Percentiles rank a stretch among this genome's conserved stretches.
phyloP scores from a whole-genome alignment of 2,329 filamentous ascomycete species.

The Phialocephala subalpina region DNA sequence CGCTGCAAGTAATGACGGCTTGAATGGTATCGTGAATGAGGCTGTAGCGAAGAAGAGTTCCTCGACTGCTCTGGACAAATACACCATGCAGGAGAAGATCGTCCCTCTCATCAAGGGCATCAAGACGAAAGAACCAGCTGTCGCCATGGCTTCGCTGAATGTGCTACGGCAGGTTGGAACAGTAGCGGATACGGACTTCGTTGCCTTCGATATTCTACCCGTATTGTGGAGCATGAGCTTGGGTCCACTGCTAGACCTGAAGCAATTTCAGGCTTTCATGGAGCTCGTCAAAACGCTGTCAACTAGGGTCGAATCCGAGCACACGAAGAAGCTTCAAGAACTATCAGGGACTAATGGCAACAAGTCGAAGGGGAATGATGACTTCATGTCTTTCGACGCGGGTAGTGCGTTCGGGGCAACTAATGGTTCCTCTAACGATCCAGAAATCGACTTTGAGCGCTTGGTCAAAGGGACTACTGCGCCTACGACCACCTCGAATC shows the following conservation, averaged over 20 bases:
- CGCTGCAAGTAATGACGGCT: slow-evolving; percentile 68
- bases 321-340: slow-evolving; percentile 87
- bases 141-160: slow-evolving; percentile 92
- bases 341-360: slow-evolving; percentile 67
- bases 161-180: slow-evolving; percentile 86
- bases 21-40: slow-evolving; percentile 72
- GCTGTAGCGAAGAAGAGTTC: slow-evolving; percentile 63
- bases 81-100: slow-evolving; percentile 97
- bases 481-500: slow-evolving; percentile 44
- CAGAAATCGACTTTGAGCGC: slow-evolving; percentile 85
- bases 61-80: slow-evolving; percentile 90
- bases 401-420: slow-evolving; percentile 62
- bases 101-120: slow-evolving; percentile 89
- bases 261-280: slow-evolving; percentile 93
- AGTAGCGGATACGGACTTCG: slow-evolving; percentile 86
- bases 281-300: slow-evolving; percentile 83
- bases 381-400: slow-evolving; percentile 76
- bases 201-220: slow-evolving; percentile 90
- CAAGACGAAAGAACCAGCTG: slow-evolving; percentile 96
- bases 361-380: slow-evolving; percentile 62
- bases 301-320: slow-evolving; percentile 84
- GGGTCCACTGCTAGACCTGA: slow-evolving; percentile 85
- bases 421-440: slow-evolving; percentile 66
- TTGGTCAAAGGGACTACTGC: slow-evolving; percentile 79
- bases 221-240: slow-evolving; percentile 92